Evolutionary conservation across 108 stramenopile genomes (phyloP), one percentile per base, ranked within the genome.

Genomic region (Epipyxis sp.): DNA sequence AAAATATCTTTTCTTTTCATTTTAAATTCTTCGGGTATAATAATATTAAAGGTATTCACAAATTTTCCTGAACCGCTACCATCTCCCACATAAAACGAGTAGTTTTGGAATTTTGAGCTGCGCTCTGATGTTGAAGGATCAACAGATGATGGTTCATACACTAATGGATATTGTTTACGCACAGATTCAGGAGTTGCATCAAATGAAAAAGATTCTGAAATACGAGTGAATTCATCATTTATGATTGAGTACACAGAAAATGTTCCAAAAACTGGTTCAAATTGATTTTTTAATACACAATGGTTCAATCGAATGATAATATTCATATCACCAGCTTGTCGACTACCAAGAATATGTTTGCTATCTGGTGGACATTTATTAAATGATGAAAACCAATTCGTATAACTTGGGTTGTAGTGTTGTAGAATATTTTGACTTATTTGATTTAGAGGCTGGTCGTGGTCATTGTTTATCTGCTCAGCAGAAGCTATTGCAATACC

Each of bases 181-280:
- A 74, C 43, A 27, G 25, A 10, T 35, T 74, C 27, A 32, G 71
- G 71, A 42, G 71, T 74, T 6, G 35, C 32, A 74, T 74, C 71
- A 57, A 74, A 74, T 6, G 3, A 29, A 39, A 74, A 74, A 6
- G 71, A 13, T 57, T 74, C 71, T 43, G 32, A 42, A 10, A 74
- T 6, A 29, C 50, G 44, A 46, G 25, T 10, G 16, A 74, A 3
- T 13, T 74, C 71, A 32, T 57, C 71, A 34, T 37, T 42, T 42
- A 46, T 35, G 3, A 74, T 6, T 27, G 46, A 16, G 43, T 34
- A 74, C n/a, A 74, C 10, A 74, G 41, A 74, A 74, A 42, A 13
- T 37, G 71, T 35, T 32, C n/a, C 71, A 39, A 74, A 74, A 6
- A 74, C 43, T 13, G 71, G 71, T 57, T 74, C 71, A 30, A 74